phyloP scores from a whole-genome alignment of 2,329 filamentous ascomycete genomes.

The Fusarium foetens region DNA sequence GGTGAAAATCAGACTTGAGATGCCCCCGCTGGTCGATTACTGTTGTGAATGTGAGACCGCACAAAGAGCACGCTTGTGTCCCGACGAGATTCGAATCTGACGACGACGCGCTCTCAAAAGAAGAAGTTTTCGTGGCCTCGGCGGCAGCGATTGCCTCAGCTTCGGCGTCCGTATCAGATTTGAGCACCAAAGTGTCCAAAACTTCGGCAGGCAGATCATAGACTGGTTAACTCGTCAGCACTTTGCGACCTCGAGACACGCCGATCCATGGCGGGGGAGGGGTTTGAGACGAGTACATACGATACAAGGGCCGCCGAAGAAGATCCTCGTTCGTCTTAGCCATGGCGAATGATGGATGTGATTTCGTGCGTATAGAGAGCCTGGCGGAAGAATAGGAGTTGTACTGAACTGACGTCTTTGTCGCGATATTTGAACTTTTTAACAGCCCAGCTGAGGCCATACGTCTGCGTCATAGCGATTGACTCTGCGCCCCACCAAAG shows the following conservation, averaged over 20 bases:
- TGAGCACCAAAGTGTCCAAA: constrained; percentile 70
- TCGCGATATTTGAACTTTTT: constrained; percentile 32
- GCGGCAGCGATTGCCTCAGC: constrained; percentile 30
- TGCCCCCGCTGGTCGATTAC: constrained; percentile 87
- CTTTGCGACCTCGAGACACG: constrained; percentile 3
- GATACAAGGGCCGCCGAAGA: constrained; percentile 62
- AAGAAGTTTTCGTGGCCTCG: constrained; percentile 38
- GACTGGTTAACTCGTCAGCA: constrained; percentile 59
- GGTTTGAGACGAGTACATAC: constrained; percentile 45
- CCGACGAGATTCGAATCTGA: constrained; percentile 60
- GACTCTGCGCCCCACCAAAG: constrained; percentile 7
- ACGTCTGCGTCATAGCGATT: constrained; percentile 34
- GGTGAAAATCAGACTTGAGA: constrained; percentile 88
- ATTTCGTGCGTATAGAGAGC: background rate
- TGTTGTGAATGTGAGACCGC: constrained; percentile 74
- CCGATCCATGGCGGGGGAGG: constrained; percentile 21
- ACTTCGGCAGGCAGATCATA: constrained; percentile 85
- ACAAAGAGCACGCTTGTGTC: constrained; percentile 84
- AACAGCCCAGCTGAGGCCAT: background rate
- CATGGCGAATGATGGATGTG: constrained; percentile 40
- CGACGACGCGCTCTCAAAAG: constrained; percentile 38
- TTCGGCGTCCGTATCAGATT: constrained; percentile 47
- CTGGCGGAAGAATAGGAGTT: background rate
- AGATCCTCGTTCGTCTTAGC: constrained; percentile 58
- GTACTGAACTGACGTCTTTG: background rate